Percentiles rank a stretch among this genome's conserved stretches.
These are phyloP conservation scores for Arthrocladium fulminans DNA, from an alignment of 2,329 filamentous ascomycete species.

Conservation along the genomic window DNA sequence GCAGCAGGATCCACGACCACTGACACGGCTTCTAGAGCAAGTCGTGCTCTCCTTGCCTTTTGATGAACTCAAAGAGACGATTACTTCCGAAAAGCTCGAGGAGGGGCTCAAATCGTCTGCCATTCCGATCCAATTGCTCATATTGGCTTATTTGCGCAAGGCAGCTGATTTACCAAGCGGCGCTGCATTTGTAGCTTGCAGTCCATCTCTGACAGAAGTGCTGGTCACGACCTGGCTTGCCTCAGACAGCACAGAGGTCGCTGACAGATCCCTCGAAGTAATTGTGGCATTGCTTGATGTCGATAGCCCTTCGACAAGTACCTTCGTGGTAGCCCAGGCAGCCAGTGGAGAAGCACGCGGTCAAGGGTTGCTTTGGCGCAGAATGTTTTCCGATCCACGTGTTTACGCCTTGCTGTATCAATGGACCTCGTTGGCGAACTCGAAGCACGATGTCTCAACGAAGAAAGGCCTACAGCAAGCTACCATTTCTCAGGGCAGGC, in stretches of 20 bases:
- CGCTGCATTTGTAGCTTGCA: conserved; percentile 50
- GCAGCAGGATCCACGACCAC: conserved; percentile 49
- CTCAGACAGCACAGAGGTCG: conserved; percentile 46
- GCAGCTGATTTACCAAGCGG: conserved; percentile 44
- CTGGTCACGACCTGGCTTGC: conserved; percentile 52
- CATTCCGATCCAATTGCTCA: conserved; percentile 48
- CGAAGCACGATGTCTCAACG: conserved; percentile 38
- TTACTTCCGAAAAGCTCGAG: conserved; percentile 45
- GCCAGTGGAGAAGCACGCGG: conserved; percentile 28
- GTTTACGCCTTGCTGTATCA: conserved; percentile 48
- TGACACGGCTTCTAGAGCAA: conserved; percentile 45
- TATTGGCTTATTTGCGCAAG: conserved; percentile 49
- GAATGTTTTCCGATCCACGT: conserved; percentile 52
- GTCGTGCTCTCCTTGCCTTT: conserved; percentile 43
- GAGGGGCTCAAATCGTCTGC: conserved; percentile 44
- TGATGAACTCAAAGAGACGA: conserved; percentile 39
- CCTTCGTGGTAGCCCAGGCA: conserved; percentile 20
- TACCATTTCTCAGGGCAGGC: conserved; percentile 51
- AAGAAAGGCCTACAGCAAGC: conserved; percentile 37
- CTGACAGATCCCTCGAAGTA: conserved; percentile 45
- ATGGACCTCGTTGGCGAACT: conserved; percentile 29
- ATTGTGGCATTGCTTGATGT: conserved; percentile 46
- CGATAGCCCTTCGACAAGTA: conserved; percentile 33
- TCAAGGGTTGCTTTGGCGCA: conserved; percentile 52
- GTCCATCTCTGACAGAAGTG: conserved; percentile 45